A percentile compares a stretch with the other conserved stretches of the same genome.
Evolutionary conservation across 164 flowering plant species (phyloP).

Genomic region (Chimonanthus salicifolius): DNA sequence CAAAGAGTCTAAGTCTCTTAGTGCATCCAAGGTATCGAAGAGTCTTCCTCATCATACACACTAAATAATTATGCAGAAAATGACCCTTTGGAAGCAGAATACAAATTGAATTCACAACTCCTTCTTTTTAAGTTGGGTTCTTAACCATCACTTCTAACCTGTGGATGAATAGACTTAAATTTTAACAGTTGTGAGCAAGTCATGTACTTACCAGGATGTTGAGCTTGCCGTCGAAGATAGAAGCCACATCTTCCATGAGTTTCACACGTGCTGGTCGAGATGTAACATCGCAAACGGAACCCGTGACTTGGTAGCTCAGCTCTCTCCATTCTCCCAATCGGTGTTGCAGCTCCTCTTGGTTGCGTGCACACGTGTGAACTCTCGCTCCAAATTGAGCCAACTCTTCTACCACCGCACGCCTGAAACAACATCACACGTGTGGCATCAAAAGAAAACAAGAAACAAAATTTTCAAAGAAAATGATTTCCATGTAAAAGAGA

Average conservation of each 20-base stretch:
- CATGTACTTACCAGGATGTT: conserved; percentile 30
- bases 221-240: conserved; percentile 24
- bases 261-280: conserved; percentile 26
- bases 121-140: no score
- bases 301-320: conserved; percentile 22
- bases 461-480: no score
- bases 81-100: no score
- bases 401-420: conserved; percentile 55
- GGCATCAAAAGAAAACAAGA: neutral
- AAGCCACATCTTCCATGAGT: conserved; percentile 40
- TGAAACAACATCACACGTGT: neutral
- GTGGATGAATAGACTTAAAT: no score
- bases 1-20: no score
- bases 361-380: conserved; percentile 47
- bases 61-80: no score
- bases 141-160: no score
- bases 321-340: conserved; percentile 1
- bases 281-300: conserved; percentile 45
- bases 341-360: conserved; percentile 23
- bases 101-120: no score
- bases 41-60: no score
- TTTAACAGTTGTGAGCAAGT: no score
- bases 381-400: conserved; percentile 43
- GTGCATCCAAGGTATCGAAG: no score
- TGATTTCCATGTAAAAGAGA: no score